Evolutionary conservation across 2,329 filamentous ascomycete genomes (phyloP), one percentile per base, ranked within the genome.

Genomic region (Hymenoscyphus occultus): DNA sequence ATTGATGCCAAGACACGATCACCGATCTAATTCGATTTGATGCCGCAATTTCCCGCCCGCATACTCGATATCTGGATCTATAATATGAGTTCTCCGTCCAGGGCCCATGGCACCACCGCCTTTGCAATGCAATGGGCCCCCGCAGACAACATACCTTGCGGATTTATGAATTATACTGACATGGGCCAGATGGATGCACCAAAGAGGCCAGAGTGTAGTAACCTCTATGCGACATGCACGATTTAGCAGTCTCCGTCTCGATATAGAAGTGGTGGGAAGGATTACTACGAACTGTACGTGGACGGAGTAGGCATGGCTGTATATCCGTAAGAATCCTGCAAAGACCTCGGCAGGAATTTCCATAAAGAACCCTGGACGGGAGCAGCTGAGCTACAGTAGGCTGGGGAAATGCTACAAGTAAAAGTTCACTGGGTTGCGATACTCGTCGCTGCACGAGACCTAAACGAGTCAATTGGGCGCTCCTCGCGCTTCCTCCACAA

Each of bases 401-500:
- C 45, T 19, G 10, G 19, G 19, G 48, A 51, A 51, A 51, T n/a
- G 48, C 19, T 19, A 13, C 5, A 9, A 13, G 7, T 16, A 10
- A 51, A 22, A 22, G 5, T 9, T 5, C 32, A 35, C 2, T 35
- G 32, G 32, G 32, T 35, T 35, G 32, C 32, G 32, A 9, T 35
- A 35, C 19, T 51, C 19, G 45, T 51, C 28, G 48, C 19, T 28
- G 48, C 48, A 51, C 19, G 48, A 51, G 48, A 22, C 48, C 48
- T 12, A 51, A 28, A 51, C 3, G 48, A 51, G 48, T 19, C 19
- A 28, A 51, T 22, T 13, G 19, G 48, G 48, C 48, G 48, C 48
- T 51, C 19, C 4, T 51, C 48, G 48, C 48, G 48, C 48, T 51
- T 51, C 48, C 48, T 51, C 48, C 19, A 51, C 22, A 51, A 51